Evolutionary conservation across 306 rosid species (phyloP).

Genomic region (Casuarina cunninghamiana): DNA sequence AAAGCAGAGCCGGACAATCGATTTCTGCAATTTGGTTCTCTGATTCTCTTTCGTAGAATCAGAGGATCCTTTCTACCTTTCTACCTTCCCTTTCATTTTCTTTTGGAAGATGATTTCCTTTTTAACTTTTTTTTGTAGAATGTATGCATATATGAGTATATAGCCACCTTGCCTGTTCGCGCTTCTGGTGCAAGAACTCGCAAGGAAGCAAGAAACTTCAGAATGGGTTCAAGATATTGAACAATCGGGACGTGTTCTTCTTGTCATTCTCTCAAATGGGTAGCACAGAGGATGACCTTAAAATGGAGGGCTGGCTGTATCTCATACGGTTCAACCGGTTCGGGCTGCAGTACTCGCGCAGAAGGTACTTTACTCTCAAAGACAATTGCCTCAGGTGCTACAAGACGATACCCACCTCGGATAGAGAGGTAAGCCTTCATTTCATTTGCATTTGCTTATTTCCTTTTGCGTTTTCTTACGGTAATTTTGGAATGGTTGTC

Average conservation of each 20-base stretch:
- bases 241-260: neutral
- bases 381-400: constrained; percentile 64
- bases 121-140: neutral
- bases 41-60: constrained; percentile 65
- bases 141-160: neutral
- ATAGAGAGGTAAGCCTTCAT: constrained; percentile 42
- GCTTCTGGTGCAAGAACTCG: neutral
- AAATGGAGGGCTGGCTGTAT: constrained; percentile 92
- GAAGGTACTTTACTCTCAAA: constrained; percentile 65
- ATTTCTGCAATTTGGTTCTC: constrained; percentile 52
- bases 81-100: neutral
- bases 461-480: neutral
- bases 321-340: constrained; percentile 58
- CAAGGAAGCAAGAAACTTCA: neutral
- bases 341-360: constrained; percentile 60
- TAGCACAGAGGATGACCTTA: constrained; percentile 33
- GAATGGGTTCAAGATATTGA: constrained; percentile 11
- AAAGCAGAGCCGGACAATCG: constrained; percentile 25
- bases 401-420: constrained; percentile 58
- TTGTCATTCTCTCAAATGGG: constrained; percentile 38
- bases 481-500: neutral
- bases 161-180: constrained; percentile 6
- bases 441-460: neutral
- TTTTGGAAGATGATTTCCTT: neutral
- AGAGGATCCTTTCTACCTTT: constrained; percentile 52